Percentiles rank a stretch among this genome's conserved stretches.
Evolutionary conservation across 331 rosid species (phyloP).

Genomic region (Malus hybrid): DNA sequence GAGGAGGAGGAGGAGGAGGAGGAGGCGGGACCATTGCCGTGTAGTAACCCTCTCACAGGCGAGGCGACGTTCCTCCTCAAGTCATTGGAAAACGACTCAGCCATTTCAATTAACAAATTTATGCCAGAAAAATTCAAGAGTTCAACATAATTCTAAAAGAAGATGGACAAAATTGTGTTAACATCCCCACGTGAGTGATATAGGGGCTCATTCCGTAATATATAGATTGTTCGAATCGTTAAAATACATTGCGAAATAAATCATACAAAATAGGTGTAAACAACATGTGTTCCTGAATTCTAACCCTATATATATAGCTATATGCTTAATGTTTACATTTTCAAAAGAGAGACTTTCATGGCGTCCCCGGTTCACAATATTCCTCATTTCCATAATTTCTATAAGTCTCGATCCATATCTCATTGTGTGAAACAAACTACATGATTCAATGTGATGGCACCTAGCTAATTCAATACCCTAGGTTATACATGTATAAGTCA

Average conservation of each 20-base stretch:
- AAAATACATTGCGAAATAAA: too few relatives aligned
- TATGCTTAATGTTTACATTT: too few relatives aligned
- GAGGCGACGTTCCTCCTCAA: neutral
- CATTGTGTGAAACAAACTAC: neutral
- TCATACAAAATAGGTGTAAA: too few relatives aligned
- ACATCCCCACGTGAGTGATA: neutral
- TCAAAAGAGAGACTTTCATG: too few relatives aligned
- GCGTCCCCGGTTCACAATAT: neutral
- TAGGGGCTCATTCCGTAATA: too few relatives aligned
- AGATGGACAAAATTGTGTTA: neutral
- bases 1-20: neutral
- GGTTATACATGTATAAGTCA: neutral
- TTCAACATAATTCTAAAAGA: neutral
- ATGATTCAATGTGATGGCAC: too few relatives aligned
- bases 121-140: too few relatives aligned
- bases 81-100: neutral
- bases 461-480: neutral
- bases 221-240: too few relatives aligned
- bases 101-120: too few relatives aligned
- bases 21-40: neutral
- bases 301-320: too few relatives aligned
- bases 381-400: neutral
- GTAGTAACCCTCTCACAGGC: too few relatives aligned
- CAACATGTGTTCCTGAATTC: too few relatives aligned
- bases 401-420: neutral